Conservation (phyloP, 352 stramenopile genomes). For the Phytophthora crassamura region DNA sequence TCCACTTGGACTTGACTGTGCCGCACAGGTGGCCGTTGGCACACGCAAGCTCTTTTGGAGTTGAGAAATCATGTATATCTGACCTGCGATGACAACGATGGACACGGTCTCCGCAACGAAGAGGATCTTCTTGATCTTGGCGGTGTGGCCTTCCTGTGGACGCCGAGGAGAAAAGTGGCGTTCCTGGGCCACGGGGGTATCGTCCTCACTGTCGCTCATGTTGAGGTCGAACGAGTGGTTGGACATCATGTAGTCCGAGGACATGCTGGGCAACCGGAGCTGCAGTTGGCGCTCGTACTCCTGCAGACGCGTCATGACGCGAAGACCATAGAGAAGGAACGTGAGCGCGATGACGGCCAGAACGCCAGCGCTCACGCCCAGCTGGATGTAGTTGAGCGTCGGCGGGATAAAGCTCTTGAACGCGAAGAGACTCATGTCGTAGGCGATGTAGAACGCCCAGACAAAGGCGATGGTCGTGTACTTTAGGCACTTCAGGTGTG, state of each 20-base stretch:
- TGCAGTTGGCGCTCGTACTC: slow-evolving; percentile 33
- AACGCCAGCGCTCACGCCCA: slow-evolving; percentile 29
- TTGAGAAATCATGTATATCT: slow-evolving; percentile 32
- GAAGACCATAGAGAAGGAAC: slow-evolving; percentile 43
- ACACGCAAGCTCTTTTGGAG: slow-evolving; percentile 32
- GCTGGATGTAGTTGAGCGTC: slow-evolving; percentile 34
- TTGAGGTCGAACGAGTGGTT: slow-evolving; percentile 35
- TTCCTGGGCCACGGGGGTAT: slow-evolving; percentile 13
- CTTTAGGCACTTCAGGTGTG: slow-evolving; percentile 38
- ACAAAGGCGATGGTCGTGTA: slow-evolving; percentile 38
- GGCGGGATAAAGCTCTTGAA: slow-evolving; percentile 46
- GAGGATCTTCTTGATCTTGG: slow-evolving; percentile 41
- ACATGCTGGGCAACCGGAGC: slow-evolving; percentile 14
- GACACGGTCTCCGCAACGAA: slow-evolving; percentile 28
- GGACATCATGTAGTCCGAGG: slow-evolving; percentile 26
- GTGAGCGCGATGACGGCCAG: slow-evolving; percentile 29
- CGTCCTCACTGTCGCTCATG: slow-evolving; percentile 30
- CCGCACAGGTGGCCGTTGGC: slow-evolving; percentile 34
- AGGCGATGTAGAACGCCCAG: slow-evolving; percentile 46
- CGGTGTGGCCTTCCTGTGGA: slow-evolving; percentile 28
- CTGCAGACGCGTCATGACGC: slow-evolving; percentile 30
- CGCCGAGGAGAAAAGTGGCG: slow-evolving; percentile 12
- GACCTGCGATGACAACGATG: slow-evolving; percentile 24
- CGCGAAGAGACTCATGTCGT: slow-evolving; percentile 38
- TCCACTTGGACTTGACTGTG: slow-evolving; percentile 23